Conservation (phyloP, 306 rosid genomes). For the Ormosia emarginata region DNA sequence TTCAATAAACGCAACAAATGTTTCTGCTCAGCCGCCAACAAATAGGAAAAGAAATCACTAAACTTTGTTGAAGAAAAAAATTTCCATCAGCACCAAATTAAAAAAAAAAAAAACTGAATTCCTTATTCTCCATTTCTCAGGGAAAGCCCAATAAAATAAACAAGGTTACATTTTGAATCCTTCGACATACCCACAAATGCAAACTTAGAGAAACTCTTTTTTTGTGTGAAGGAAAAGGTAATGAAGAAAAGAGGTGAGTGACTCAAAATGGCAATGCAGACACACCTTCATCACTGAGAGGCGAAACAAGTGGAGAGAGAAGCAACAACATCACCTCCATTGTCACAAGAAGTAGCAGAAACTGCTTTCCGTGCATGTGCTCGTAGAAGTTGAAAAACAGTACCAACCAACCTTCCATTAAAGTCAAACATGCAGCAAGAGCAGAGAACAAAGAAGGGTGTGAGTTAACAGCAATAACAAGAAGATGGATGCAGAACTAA, state of each 20-base stretch:
- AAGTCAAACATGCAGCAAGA: too few relatives aligned
- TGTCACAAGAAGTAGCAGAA: background rate
- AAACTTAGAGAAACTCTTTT: background rate
- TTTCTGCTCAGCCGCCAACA: background rate
- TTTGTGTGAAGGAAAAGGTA: background rate
- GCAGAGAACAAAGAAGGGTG: background rate
- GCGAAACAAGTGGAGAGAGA: constrained; percentile 30
- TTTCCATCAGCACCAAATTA: background rate
- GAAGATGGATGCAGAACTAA: background rate
- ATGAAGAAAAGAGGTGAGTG: background rate
- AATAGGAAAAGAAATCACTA: background rate
- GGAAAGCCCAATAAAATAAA: background rate
- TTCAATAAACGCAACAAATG: background rate
- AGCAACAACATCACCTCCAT: constrained; percentile 15
- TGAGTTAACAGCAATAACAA: background rate
- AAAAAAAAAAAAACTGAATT: background rate
- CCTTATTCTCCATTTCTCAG: background rate
- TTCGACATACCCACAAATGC: background rate
- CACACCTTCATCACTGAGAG: constrained; percentile 59
- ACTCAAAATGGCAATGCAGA: background rate
- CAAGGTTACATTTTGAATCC: background rate
- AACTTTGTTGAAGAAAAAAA: background rate
- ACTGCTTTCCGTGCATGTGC: background rate
- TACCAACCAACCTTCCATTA: constrained; percentile 30
- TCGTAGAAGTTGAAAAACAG: background rate